Evolutionary conservation across 495 filamentous ascomycete species (phyloP).

Genomic region (Xylaria bambusicola): DNA sequence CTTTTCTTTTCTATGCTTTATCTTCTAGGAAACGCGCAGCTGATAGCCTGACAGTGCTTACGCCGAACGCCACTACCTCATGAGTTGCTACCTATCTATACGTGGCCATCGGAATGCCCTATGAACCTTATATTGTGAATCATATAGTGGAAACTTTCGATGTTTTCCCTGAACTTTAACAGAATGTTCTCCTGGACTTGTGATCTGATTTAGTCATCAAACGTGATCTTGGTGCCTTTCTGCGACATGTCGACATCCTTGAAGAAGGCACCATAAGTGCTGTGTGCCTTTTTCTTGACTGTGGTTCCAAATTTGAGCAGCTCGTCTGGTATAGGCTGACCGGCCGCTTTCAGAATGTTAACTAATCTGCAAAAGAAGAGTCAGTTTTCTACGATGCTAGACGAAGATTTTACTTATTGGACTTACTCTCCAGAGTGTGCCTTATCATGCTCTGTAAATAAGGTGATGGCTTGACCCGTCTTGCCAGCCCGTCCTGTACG

Average conservation of each 20-base stretch:
- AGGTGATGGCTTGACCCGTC: conserved; percentile 83
- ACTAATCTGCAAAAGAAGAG: conserved; percentile 56
- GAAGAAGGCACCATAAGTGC: conserved; percentile 88
- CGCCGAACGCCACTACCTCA: conserved; percentile 61
- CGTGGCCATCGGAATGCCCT: conserved; percentile 29
- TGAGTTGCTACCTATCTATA: conserved; percentile 48
- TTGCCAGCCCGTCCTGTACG: conserved; percentile 92
- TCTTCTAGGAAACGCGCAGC: conserved; percentile 11
- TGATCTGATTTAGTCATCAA: conserved; percentile 62
- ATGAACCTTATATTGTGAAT: neutral
- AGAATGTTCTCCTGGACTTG: conserved; percentile 7
- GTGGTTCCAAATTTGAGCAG: conserved; percentile 94
- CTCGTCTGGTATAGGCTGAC: conserved; percentile 84
- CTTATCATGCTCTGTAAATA: conserved; percentile 96
- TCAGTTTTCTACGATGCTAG: conserved; percentile 5
- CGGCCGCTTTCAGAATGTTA: conserved; percentile 87
- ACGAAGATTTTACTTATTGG: neutral
- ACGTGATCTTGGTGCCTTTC: conserved; percentile 88
- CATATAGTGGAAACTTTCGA: conserved; percentile 3
- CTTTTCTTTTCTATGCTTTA: conserved; percentile 13
- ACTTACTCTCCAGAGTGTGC: conserved; percentile 79
- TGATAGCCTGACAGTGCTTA: conserved; percentile 50
- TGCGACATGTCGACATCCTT: conserved; percentile 78
- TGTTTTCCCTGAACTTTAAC: neutral
- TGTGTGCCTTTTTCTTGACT: conserved; percentile 97